Conservation (phyloP, 495 filamentous ascomycete genomes). For the Endocarpon pusillum region DNA sequence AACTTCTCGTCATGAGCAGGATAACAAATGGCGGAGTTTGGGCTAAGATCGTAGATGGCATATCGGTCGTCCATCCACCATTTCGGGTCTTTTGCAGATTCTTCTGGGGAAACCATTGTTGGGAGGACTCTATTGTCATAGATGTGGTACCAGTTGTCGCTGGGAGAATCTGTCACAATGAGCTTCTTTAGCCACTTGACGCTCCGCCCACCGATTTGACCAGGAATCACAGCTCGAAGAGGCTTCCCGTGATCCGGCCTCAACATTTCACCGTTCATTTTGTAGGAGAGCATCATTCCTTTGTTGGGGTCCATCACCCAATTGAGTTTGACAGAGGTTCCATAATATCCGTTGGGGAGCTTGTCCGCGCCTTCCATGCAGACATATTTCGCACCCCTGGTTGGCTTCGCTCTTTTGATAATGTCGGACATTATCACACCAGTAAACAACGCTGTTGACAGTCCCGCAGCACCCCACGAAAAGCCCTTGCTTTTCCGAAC, state of each 20-base stretch:
- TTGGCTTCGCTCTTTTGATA: constrained; percentile 48
- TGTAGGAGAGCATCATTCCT: constrained; percentile 79
- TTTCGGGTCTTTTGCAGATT: constrained; percentile 52
- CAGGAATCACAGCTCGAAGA: constrained; percentile 69
- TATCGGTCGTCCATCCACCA: constrained; percentile 89
- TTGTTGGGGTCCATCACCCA: constrained; percentile 76
- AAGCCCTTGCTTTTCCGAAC: constrained; percentile 90
- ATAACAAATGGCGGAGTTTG: constrained; percentile 70
- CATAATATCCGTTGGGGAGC: constrained; percentile 80
- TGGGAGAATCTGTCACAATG: constrained; percentile 60
- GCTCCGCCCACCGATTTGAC: constrained; percentile 85
- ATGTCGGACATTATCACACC: constrained; percentile 65
- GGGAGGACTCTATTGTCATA: constrained; percentile 88
- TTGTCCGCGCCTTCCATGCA: constrained; percentile 91
- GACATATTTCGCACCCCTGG: constrained; percentile 60
- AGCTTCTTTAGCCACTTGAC: constrained; percentile 90
- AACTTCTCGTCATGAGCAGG: constrained; percentile 68
- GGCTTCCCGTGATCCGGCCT: constrained; percentile 81
- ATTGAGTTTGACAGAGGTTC: constrained; percentile 73
- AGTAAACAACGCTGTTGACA: constrained; percentile 84
- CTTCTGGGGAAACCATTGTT: constrained; percentile 73
- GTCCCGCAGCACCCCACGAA: constrained; percentile 82
- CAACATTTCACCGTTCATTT: constrained; percentile 81
- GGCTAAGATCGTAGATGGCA: constrained; percentile 85
- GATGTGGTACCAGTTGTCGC: constrained; percentile 94